These are phyloP conservation scores for Pythium oligandrum DNA, from an alignment of 352 stramenopile genomes.

Conservation along the genomic window DNA sequence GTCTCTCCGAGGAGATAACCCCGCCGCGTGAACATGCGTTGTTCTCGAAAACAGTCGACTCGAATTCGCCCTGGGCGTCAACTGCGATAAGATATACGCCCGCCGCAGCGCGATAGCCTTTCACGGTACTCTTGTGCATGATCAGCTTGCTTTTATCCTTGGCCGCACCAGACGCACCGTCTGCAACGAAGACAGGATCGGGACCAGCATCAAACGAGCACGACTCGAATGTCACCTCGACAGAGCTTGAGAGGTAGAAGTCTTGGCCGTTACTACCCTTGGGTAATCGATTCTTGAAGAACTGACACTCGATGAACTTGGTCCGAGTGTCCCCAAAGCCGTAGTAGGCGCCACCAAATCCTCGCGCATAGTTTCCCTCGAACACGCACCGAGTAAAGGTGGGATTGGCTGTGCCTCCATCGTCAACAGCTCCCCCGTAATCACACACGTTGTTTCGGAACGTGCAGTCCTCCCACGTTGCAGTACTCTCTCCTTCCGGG, in stretches of 20 bases:
- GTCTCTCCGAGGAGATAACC: conserved; percentile 3
- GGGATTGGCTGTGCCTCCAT: conserved; percentile 10
- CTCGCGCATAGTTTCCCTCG: conserved; percentile 12
- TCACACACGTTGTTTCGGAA: conserved; percentile 23
- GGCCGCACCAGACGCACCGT: conserved; percentile 7
- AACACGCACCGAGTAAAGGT: conserved; percentile 18
- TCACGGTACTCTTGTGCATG: conserved; percentile 6
- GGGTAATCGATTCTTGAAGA: conserved; percentile 14
- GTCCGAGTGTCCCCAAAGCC: conserved; percentile 16
- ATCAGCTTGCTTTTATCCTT: conserved; percentile 16
- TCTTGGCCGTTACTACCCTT: conserved; percentile 21
- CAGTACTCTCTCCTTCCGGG: conserved; percentile 10
- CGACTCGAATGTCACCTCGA: conserved; percentile 9
- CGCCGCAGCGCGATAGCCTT: conserved; percentile 3
- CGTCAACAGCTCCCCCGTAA: conserved; percentile 21
- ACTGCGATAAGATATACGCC: conserved; percentile 7
- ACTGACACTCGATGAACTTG: conserved; percentile 13
- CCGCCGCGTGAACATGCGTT: conserved; percentile 12
- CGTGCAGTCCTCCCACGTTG: conserved; percentile 10
- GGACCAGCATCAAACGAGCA: conserved; percentile 15
- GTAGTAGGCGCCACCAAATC: conserved; percentile 18
- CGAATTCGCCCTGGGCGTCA: conserved; percentile 6
- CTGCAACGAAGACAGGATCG: conserved; percentile 9
- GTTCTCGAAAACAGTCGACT: conserved; percentile 9
- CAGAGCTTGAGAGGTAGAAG: conserved; percentile 22